Evolutionary conservation across 108 stramenopile species (phyloP).

Genomic region (Hondaea fermentalgiana): DNA sequence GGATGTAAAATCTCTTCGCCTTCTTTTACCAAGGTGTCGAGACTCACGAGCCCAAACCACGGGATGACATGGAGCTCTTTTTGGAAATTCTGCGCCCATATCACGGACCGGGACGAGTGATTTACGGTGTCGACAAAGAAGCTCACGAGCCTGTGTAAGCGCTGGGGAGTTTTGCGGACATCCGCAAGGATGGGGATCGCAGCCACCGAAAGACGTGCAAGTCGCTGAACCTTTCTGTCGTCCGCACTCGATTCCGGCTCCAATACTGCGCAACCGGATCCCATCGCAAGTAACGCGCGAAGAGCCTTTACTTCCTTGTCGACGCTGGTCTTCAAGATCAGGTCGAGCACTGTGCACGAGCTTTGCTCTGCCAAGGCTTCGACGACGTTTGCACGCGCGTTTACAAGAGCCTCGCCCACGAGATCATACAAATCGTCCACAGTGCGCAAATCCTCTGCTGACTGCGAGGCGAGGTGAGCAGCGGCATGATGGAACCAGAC

Average conservation of each 20-base stretch:
- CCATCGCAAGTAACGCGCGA: background rate
- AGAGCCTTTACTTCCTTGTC: background rate
- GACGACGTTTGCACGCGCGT: background rate
- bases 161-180: background rate
- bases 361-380: background rate
- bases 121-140: background rate
- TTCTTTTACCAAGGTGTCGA: background rate
- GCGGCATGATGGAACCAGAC: slow-evolving; percentile 16
- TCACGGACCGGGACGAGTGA: background rate
- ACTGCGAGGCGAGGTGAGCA: slow-evolving; percentile 13
- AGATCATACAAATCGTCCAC: background rate
- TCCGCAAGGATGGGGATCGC: background rate
- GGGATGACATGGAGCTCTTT: background rate
- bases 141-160: background rate
- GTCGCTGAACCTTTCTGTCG: background rate
- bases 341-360: background rate
- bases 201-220: slow-evolving; percentile 10
- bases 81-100: background rate
- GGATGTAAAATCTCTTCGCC: background rate
- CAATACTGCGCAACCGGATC: background rate
- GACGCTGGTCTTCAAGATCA: background rate
- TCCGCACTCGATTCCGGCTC: background rate
- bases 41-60: background rate
- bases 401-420: background rate
- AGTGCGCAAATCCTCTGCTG: background rate